Percentiles rank a stretch among this genome's conserved stretches.
Conservation (phyloP, 148 eudicot genomes). For the Agrostemma githago region DNA sequence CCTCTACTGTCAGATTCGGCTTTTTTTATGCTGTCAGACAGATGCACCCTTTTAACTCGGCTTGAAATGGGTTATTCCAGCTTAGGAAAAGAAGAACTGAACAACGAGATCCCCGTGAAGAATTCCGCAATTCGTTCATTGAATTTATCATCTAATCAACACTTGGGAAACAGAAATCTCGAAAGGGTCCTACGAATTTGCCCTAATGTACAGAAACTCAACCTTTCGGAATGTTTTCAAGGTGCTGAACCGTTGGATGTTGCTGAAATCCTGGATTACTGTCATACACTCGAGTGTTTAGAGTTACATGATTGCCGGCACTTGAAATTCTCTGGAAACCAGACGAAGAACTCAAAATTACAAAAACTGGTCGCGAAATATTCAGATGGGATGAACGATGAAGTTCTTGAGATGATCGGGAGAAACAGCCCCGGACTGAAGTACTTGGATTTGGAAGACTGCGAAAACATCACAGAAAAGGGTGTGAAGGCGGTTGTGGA, state of each 20-base stretch:
- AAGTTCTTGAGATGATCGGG: conserved; percentile 16
- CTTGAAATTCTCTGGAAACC: conserved; percentile 11
- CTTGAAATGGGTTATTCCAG: conserved; percentile 17
- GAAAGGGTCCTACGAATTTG: conserved; percentile 12
- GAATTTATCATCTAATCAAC: not conserved
- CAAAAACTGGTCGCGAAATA: conserved; percentile 7
- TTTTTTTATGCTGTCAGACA: conserved; percentile 20
- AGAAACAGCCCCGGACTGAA: conserved; percentile 15
- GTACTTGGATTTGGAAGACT: conserved; percentile 19
- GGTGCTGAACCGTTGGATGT: conserved; percentile 8
- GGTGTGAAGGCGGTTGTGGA: conserved; percentile 23
- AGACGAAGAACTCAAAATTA: conserved; percentile 9
- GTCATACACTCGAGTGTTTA: conserved; percentile 5
- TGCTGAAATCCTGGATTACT: conserved; percentile 22
- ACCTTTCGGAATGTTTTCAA: conserved; percentile 8
- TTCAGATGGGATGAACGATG: conserved; percentile 16
- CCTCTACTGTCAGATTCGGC: conserved; percentile 20
- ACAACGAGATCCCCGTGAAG: not conserved
- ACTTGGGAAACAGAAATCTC: conserved; percentile 7
- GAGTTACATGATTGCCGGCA: not conserved
- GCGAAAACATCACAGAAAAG: conserved; percentile 23
- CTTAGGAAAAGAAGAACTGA: conserved; percentile 19
- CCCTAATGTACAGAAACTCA: conserved; percentile 21
- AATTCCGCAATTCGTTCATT: conserved; percentile 13
- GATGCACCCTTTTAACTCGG: conserved; percentile 15